Evolutionary conservation across 2,329 filamentous ascomycete genomes (phyloP), one percentile per base, ranked within the genome.

Genomic region (Fusarium sp.): DNA sequence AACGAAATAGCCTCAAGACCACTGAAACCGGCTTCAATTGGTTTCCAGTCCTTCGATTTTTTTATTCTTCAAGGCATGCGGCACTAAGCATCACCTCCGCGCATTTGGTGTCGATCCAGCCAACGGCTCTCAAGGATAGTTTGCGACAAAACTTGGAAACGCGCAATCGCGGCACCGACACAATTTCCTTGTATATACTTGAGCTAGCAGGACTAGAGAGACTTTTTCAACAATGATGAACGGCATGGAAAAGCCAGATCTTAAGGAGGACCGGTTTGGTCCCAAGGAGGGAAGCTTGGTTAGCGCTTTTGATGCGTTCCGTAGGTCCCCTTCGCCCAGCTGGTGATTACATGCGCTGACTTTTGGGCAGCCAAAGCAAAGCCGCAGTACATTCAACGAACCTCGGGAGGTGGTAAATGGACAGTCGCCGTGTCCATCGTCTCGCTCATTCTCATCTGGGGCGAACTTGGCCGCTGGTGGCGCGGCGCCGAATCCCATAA

Each of bases 291-390:
- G 78, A 36, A 68, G 63, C 75, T 84, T 89, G 54, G 86, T 96
- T 71, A 89, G 88, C 76, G 93, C 94, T 57, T 99, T 99, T 77
- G 95, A 99, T 81, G 94, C 93, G 66, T 99, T 99, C 76, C 94
- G 93, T 97, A 85, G 73, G 91, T 69, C 35, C 39, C 25, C 38
- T 47, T 47, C n/a, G 15, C 35, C 17, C 33, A 31, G 3, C 39
- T 45, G 45, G 23, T 37, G 14, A 37, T 13, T 37, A 17, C 47
- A 10, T 25, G 35, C 33, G 45, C 65, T 71, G 50, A 70, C 61
- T 39, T 14, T n/a, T 10, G 8, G 8, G 15, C 72, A 97, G 93
- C 95, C 66, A 98, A 99, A 82, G 92, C 94, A 49, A 98, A 98
- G 80, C 87, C 93, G 14, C 92, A 94, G 72, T 99, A 97, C 78